phyloP scores from a whole-genome alignment of 306 rosid species.

The Glycine tomentella region DNA sequence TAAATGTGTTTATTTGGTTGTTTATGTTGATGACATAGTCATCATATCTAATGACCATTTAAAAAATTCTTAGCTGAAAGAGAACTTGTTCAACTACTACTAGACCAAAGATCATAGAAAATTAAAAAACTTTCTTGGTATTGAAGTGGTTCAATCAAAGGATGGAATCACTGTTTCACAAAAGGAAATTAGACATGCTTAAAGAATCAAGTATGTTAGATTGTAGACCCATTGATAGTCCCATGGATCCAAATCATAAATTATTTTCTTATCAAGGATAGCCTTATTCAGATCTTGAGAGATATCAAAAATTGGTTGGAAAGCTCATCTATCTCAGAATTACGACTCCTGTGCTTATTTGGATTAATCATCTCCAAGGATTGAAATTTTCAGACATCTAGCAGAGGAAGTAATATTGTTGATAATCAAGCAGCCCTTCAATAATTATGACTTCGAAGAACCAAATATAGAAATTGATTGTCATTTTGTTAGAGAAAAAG shows the following conservation, averaged over 20 bases:
- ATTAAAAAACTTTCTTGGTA: not conserved
- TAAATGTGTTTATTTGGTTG: not conserved
- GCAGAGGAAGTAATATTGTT: not conserved
- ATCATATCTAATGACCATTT: no score
- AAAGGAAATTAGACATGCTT: not conserved
- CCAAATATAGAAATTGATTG: not conserved
- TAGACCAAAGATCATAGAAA: not conserved
- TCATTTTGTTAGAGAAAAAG: not conserved
- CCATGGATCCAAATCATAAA: not conserved
- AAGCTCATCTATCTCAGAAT: not conserved
- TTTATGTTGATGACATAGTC: not conserved
- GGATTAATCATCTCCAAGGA: not conserved
- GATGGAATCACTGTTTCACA: not conserved
- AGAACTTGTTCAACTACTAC: not conserved
- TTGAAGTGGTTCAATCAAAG: not conserved
- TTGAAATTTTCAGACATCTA: not conserved
- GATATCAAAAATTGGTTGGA: not conserved
- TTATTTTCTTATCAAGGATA: not conserved
- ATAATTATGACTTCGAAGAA: no score
- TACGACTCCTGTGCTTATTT: not conserved
- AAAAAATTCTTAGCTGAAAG: no score
- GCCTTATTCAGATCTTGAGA: not conserved
- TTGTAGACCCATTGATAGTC: not conserved
- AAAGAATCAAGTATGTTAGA: not conserved
- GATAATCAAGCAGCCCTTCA: not conserved